These are phyloP conservation scores for Chaetomiaceae sp. DNA, from an alignment of 2,329 filamentous ascomycete genomes.

Conservation along the genomic window DNA sequence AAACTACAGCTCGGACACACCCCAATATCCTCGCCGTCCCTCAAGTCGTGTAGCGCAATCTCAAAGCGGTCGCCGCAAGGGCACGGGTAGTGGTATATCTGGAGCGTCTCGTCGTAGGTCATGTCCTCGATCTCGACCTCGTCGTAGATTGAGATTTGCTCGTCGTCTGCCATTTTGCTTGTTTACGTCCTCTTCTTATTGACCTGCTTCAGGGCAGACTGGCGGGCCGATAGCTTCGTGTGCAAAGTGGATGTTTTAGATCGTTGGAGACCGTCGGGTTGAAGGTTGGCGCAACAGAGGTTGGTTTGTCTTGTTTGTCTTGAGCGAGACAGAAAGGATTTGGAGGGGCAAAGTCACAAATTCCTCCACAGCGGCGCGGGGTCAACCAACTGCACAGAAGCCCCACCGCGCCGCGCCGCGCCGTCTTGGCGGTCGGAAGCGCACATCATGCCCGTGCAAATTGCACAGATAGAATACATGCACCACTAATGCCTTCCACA, in stretches of 20 bases:
- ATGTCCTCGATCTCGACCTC: constrained; percentile 99
- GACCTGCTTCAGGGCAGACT: no score
- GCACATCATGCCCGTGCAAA: no score
- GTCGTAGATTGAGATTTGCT: constrained; percentile 74
- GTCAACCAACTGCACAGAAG: neutral
- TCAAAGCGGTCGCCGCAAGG: constrained; percentile 97
- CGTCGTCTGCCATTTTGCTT: constrained; percentile 54
- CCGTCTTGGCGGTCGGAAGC: neutral
- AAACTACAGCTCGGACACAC: constrained; percentile 96
- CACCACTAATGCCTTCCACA: neutral
- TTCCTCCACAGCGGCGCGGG: constrained; percentile 7
- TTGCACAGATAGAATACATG: no score
- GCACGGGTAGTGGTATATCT: constrained; percentile 94
- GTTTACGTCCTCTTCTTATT: neutral
- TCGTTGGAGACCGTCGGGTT: neutral
- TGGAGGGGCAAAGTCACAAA: constrained; percentile 20
- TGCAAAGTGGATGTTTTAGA: neutral
- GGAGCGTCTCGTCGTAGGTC: constrained; percentile 76
- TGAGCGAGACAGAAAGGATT: neutral
- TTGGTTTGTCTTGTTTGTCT: neutral
- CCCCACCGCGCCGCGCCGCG: no score
- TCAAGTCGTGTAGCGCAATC: constrained; percentile 77
- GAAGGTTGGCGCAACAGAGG: neutral
- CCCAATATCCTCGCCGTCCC: constrained; percentile 84
- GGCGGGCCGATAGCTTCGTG: no score